Evolutionary conservation across 1,284 basidiomycete genomes (phyloP), one percentile per base, ranked within the genome.

Genomic region (Puccinia polysora): DNA sequence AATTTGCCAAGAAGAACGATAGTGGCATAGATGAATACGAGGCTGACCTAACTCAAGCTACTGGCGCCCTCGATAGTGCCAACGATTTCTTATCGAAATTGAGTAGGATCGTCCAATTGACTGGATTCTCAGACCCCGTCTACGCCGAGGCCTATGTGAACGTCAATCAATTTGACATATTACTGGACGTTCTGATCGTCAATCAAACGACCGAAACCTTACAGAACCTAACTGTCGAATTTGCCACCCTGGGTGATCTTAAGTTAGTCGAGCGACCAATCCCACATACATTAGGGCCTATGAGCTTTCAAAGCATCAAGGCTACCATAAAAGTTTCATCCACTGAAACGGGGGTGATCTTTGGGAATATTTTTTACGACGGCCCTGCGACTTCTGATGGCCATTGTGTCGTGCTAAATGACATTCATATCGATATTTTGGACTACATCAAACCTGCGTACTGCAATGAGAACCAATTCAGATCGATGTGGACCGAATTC

Each of bases 351-450:
- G 95, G 95, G 47, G 93, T 97, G 75, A 97, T 97, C 77, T 97
- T 97, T 77, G 95, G 95, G 49, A 96, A 94, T 80, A 97, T 98
- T 76, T 87, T 96, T 20, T 99, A 96, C 88, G 91, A 95, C 75
- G 90, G 89, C n/a, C 87, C 87, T 4, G 89, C 88, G 58, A 87
- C 93, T 76, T 84, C 87, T 0, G 74, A 87, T 87, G 60, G 91
- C 87, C 81, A 84, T 78, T 80, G 92, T 91, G 81, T 82, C 30
- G 94, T 98, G 60, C 81, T 97, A 78, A 97, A 93, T 80, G 95
- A 97, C 81, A 94, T 97, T 73, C 93, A 97, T 81, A 91, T 97
- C 75, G 96, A 98, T 81, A 97, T 98, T 76, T 95, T 98, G 90
- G 95, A 97, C 81, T 98, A 97, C 81, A 98, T 98, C 83, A 92